A percentile compares a stretch with the other conserved stretches of the same genome.
These are phyloP conservation scores for Carex scoparia DNA, from an alignment of 176 grass and related monocot genomes.

Conservation along the genomic window DNA sequence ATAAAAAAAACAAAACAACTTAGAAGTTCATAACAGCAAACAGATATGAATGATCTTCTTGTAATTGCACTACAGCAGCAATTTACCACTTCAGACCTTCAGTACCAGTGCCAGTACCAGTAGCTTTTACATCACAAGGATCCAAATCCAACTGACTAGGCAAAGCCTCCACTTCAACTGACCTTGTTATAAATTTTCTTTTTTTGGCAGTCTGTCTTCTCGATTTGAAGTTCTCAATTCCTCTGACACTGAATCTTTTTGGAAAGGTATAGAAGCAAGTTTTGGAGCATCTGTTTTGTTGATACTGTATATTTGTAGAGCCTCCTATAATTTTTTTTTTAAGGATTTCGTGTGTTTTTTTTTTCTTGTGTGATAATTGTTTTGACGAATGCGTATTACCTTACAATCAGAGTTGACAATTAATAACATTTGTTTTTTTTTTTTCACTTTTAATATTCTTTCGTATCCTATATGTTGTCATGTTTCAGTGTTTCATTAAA, in stretches of 20 bases:
- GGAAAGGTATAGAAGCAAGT: background rate
- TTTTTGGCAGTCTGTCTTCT: background rate
- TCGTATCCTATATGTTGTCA: background rate
- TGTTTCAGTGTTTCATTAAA: background rate
- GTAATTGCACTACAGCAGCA: background rate
- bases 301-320: constrained; percentile 24
- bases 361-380: background rate
- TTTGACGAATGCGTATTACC: background rate
- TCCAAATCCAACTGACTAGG: background rate
- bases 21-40: background rate
- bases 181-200: background rate
- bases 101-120: background rate
- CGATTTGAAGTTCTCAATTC: background rate
- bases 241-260: background rate
- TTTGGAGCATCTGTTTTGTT: background rate
- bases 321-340: background rate
- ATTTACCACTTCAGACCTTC: background rate
- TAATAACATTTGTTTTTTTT: constrained; percentile 5
- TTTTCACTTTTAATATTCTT: background rate
- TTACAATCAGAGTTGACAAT: background rate
- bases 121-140: background rate
- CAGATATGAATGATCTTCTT: background rate
- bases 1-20: background rate
- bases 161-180: background rate
- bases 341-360: background rate